Evolutionary conservation across 768 basidiomycete species (phyloP), one percentile per base, ranked within the genome.

Genomic region (Rhodotorula paludigena): DNA sequence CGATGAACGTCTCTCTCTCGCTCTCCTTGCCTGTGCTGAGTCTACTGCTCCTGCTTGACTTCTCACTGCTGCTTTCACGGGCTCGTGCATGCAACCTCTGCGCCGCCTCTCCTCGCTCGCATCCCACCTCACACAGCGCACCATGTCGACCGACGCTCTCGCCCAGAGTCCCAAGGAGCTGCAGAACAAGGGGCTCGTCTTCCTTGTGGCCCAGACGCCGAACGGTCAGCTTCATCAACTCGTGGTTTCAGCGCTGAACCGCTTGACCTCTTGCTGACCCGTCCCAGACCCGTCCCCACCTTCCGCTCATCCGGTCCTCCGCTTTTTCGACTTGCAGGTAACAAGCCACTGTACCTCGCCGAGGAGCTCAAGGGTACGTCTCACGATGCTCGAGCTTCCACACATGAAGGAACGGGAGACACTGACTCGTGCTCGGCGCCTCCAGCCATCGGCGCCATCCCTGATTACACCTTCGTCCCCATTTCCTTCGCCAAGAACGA

Each of bases 321-420:
- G n/a, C n/a, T n/a, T 25, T 48, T 51, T 12, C 41, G 21, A 25
- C n/a, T 25, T 21, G 10, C 49, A 51, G 49, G 49, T 23, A 52
- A 58, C 51, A 68, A 68, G 42, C 38, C 48, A 12, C 35, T 45
- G 6, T 59, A 63, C 57, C 48, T 55, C 33, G 35, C 64, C 65
- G 74, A 74, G 48, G 71, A 74, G 66, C 65, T 73, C 47, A 74
- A 74, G 56, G 63, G 47, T 48, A 15, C 47, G 47, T 42, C n/a
- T n/a, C n/a, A n/a, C n/a, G n/a, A n/a, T n/a, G n/a, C n/a, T n/a
- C n/a, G n/a, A n/a, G n/a, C n/a, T n/a, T n/a, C n/a, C n/a, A n/a
- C n/a, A n/a, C n/a, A n/a, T n/a, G n/a, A n/a, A n/a, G n/a, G n/a
- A n/a, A n/a, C n/a, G n/a, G n/a, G n/a, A n/a, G n/a, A n/a, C n/a